Evolutionary conservation across 306 rosid species (phyloP), one percentile per base, ranked within the genome.

Genomic region (Rosa rugosa): DNA sequence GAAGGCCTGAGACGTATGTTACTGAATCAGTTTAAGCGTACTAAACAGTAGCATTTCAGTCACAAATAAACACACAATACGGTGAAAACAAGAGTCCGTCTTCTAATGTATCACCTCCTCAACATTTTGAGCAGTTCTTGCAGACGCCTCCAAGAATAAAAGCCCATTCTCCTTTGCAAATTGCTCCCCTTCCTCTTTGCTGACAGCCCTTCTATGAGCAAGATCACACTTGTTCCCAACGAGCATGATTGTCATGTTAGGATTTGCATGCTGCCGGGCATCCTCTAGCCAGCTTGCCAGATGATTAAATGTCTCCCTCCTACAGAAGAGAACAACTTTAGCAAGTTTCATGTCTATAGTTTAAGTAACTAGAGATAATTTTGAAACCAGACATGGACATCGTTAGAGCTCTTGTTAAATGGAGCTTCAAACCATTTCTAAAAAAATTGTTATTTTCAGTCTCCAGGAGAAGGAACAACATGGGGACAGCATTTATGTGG

Each of bases 261-360:
- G 92, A 86, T 92, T 94, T 41, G 97, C 99, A 86, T 94, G 99
- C 85, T 94, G 99, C 69, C 97, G 92, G 38, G 99, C 97, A 87
- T 94, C 99, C 90, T 94, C 99, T 38, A 94, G 86, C 99, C 99
- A 94, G 86, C 94, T 94, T n/a, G 97, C 93, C 40, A 87, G 79
- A 80, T 89, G 93, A 77, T 89, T 89, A 79, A 89, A 89, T 40
- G 99, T 94, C 88, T 94, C 99, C 77, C 99, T 91, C 97, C 99
- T 94, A 86, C 41, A 31, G 45, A 81, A 72, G 36, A 85, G 62
- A 76, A 71, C 18, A 71, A 57, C 34, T 63, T 75, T 18, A 17
- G 50, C 40, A 11, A 16, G 8, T 50, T 57, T 66, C 42, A 12
- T 13, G 12, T 51, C 77, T 82, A 49, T 71, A 72, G 80, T 76